Conservation (phyloP, 305 asterid species). For the Fraxinus floribunda region DNA sequence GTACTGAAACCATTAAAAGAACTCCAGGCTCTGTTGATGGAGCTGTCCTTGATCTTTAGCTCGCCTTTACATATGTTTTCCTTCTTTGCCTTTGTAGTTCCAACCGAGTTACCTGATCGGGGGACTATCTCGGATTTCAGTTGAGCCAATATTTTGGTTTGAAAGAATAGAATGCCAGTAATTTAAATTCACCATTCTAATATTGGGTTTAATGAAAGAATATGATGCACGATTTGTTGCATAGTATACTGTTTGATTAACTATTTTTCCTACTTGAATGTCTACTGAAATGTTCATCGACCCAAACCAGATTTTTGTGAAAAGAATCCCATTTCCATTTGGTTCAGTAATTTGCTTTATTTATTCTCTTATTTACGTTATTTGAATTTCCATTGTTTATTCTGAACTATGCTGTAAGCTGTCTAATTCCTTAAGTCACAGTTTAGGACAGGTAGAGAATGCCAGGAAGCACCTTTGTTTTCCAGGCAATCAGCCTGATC, state of each 20-base stretch:
- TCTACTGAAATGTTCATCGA: neutral
- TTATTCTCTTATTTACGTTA: conserved; percentile 18
- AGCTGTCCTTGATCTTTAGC: conserved; percentile 24
- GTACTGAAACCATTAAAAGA: neutral
- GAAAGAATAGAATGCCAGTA: neutral
- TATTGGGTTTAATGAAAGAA: neutral
- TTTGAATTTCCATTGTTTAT: conserved; percentile 23
- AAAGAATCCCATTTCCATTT: neutral
- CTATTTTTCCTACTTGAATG: neutral
- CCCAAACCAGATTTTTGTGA: neutral
- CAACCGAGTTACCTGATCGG: neutral
- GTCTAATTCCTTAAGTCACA: conserved; percentile 56
- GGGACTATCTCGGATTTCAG: neutral
- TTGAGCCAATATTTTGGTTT: neutral
- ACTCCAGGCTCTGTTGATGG: conserved; percentile 7
- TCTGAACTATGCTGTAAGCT: conserved; percentile 31
- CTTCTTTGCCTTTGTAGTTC: conserved; percentile 22
- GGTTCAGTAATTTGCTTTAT: conserved; percentile 10
- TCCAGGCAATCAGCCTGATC: conserved; percentile 61
- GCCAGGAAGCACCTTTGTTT: conserved; percentile 75
- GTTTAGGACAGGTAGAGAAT: conserved; percentile 91
- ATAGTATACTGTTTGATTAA: neutral
- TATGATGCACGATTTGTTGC: neutral
- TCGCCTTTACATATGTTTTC: conserved; percentile 18
- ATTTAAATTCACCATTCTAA: neutral